A percentile compares a stretch with the other conserved stretches of the same genome.
These are phyloP conservation scores for Colletotrichum cereale DNA, from an alignment of 2,329 filamentous ascomycete species.

Conservation along the genomic window DNA sequence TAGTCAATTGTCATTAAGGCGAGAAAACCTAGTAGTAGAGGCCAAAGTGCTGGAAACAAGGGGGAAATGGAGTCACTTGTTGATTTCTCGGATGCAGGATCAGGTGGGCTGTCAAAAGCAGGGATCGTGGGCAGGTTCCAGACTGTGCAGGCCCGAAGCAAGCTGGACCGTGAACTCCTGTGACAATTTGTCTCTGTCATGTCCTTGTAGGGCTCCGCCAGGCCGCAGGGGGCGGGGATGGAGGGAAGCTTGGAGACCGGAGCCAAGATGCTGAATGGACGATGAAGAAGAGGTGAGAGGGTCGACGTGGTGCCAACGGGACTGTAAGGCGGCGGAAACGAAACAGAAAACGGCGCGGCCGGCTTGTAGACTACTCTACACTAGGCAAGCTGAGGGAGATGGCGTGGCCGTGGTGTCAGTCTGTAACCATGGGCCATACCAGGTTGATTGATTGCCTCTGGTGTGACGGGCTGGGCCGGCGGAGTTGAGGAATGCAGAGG, in stretches of 20 bases:
- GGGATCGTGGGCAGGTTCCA: constrained; percentile 26
- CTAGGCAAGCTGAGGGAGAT: constrained; percentile 12
- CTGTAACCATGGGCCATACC: constrained; percentile 22
- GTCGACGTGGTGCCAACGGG: constrained; percentile 18
- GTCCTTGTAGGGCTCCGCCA: constrained; percentile 37
- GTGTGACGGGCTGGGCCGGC: constrained; percentile 29
- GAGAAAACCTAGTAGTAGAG: not conserved
- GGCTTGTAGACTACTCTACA: constrained; percentile 6
- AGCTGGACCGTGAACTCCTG: constrained; percentile 27
- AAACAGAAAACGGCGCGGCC: constrained; percentile 28
- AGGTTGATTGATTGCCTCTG: constrained; percentile 19
- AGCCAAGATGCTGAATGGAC: constrained; percentile 10
- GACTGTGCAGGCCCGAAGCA: constrained; percentile 26
- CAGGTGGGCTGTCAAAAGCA: constrained; percentile 30
- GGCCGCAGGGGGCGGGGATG: constrained; percentile 30
- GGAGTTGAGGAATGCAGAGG: not conserved
- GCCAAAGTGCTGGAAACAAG: constrained; percentile 16
- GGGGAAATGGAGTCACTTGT: constrained; percentile 8
- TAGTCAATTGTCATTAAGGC: not conserved
- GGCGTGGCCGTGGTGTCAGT: not conserved
- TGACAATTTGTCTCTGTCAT: constrained; percentile 33
- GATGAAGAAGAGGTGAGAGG: not conserved
- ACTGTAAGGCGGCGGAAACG: constrained; percentile 29
- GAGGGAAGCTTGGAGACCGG: constrained; percentile 11
- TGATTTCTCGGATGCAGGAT: constrained; percentile 11